phyloP scores from a whole-genome alignment of 2,329 filamentous ascomycete genomes.

The Clonostachys rhizophaga region DNA sequence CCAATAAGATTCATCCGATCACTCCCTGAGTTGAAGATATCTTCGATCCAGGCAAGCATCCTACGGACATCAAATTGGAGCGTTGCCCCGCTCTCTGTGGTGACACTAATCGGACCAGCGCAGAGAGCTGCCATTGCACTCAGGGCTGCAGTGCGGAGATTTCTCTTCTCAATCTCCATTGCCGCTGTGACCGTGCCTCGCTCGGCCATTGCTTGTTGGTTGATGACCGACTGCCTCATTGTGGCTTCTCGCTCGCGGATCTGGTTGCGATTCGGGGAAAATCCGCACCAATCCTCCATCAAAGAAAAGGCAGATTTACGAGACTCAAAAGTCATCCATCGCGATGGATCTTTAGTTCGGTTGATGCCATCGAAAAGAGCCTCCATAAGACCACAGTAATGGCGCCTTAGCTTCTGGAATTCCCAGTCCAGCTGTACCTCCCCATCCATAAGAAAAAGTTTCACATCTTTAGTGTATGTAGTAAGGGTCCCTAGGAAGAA shows the following conservation, averaged over 20 bases:
- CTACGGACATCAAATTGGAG: conserved; percentile 89
- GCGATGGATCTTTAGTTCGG: conserved; percentile 73
- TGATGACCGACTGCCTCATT: conserved; percentile 80
- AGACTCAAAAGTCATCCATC: conserved; percentile 97
- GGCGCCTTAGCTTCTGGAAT: conserved; percentile 84
- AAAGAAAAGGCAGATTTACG: conserved; percentile 91
- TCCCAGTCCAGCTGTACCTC: conserved; percentile 94
- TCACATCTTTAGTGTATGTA: conserved; percentile 84
- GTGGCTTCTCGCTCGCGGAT: conserved; percentile 79
- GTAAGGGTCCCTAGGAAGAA: conserved; percentile 89
- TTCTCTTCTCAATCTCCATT: conserved; percentile 95
- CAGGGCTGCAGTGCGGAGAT: conserved; percentile 82
- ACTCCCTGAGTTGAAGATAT: conserved; percentile 87
- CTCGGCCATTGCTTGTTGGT: conserved; percentile 72
- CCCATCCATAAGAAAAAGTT: conserved; percentile 89
- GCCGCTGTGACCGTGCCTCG: conserved; percentile 77
- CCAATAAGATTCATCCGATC: conserved; percentile 91
- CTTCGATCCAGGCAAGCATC: conserved; percentile 93
- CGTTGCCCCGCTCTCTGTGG: conserved; percentile 80
- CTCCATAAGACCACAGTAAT: conserved; percentile 93
- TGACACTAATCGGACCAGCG: conserved; percentile 78
- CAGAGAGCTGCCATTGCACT: conserved; percentile 95
- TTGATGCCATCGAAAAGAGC: conserved; percentile 91
- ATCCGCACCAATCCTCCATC: conserved; percentile 99
- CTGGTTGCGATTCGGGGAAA: conserved; percentile 83